Base-by-base conservation (phyloP, 73 alveolate genomes). In the Paraurostyla sp. region DNA sequence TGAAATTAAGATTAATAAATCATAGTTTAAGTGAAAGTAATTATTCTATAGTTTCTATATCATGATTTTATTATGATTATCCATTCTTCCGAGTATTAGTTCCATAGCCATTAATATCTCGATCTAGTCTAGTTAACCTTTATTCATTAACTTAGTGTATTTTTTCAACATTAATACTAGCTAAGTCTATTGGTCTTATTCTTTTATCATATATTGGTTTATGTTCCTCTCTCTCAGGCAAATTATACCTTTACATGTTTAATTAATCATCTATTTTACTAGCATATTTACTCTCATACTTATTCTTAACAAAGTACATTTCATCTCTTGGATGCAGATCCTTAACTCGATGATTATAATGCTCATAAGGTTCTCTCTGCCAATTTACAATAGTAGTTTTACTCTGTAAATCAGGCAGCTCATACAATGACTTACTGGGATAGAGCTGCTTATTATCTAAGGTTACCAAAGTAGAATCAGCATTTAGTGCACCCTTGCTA, bases 221-320 rank as follows among this genome's bases (percentile, higher is more conserved):
- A 36, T 69, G 84, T 29, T 69, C 84, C 63, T 69, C 84, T 13
- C 84, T 7, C 40, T 69, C 84, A 15, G 58, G 62, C 41, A 69
- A 36, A n/a, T 69, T 41, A 69, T 41, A 69, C 65, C 84, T 69
- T 11, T 16, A 25, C 11, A 41, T 15, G 41, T 42, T 69, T 62
- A 69, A 69, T 3, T 30, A 4, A 25, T 69, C 84, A 69, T 69
- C 84, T 3, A 69, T 69, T 29, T 69, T 69, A 36, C 38, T 38
- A 3, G 84, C 84, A 38, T 7, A 41, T 40, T 69, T 69, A 25
- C 84, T 43, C n/a, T 69, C 84, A 43, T 69, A 41, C 43, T 69
- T 69, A 43, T 69, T 69, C 35, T 25, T 33, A 35, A 69, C 41
- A 3, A 69, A 46, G 63, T 41, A 69, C 58, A 69, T 38, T 41